Percentiles rank a stretch among this genome's conserved stretches.
Conservation (phyloP, 1,139 yeast genomes). For the Lodderomyces parapsilosis region DNA sequence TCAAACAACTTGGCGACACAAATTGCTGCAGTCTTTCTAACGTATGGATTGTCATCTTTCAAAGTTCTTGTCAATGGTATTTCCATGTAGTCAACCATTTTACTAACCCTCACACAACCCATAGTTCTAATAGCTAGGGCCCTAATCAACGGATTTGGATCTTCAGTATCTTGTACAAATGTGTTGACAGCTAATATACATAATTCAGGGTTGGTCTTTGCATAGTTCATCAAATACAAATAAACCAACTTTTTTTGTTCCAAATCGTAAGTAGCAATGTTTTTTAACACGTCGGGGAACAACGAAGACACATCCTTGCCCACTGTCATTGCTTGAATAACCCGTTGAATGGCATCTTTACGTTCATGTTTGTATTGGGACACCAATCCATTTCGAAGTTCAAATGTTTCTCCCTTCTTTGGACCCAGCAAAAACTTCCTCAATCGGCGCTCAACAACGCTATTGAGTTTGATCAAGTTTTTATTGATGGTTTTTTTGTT, state of each 20-base stretch:
- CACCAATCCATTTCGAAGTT: conserved; percentile 84
- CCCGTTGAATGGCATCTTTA: conserved; percentile 94
- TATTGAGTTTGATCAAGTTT: conserved; percentile 21
- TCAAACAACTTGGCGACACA: conserved; percentile 96
- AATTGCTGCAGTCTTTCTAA: conserved; percentile 94
- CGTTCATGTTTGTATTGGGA: conserved; percentile 93
- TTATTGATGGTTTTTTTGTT: conserved; percentile 8
- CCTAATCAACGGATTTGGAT: conserved; percentile 92
- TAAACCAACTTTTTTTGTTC: conserved; percentile 97
- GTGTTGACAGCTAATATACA: conserved; percentile 97
- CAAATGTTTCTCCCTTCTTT: conserved; percentile 76
- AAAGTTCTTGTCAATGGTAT: conserved; percentile 83
- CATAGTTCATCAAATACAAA: conserved; percentile 93
- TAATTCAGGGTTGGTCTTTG: conserved; percentile 92
- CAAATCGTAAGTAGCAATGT: conserved; percentile 93
- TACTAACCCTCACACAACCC: conserved; percentile 97
- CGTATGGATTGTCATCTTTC: conserved; percentile 93
- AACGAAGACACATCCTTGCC: conserved; percentile 97
- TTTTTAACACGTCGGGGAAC: conserved; percentile 94
- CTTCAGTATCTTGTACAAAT: conserved; percentile 94
- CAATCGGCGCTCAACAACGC: conserved; percentile 44
- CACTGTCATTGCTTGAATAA: conserved; percentile 97
- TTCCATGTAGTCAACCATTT: conserved; percentile 93
- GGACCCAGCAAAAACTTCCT: conserved; percentile 47
- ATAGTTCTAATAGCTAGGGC: conserved; percentile 97